Evolutionary conservation across 306 rosid species (phyloP), one percentile per base, ranked within the genome.

Genomic region (Elaeagnus macrophylla): DNA sequence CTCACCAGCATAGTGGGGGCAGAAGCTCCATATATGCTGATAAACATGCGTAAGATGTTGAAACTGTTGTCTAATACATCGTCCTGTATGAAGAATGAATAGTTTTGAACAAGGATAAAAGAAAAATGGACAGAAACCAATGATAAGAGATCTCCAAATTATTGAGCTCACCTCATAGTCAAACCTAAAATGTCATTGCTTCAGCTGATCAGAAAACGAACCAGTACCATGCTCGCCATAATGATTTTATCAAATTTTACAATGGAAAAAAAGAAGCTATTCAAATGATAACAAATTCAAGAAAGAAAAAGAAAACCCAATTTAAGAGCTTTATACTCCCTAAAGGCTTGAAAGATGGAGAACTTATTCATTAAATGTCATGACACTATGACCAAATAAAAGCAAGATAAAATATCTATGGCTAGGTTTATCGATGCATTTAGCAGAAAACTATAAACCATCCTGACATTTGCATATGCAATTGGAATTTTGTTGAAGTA

Each of bases 51-150:
- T 69, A 90, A 57, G 57, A 86, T 55, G 47, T 90, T 90, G 79
- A 86, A 90, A 75, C 62, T 83, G 51, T 83, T 90, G 72, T 86
- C 94, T 46, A 79, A 40, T n/a, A 90, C 97, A 70, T 90, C 97
- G 56, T 83, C 95, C 97, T 90, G 77, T 72, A 81, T 4, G 65
- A 69, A 37, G 56, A 39, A 37, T 51, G 8, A 49, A 48, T 14
- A 39, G 16, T 13, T 49, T 17, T n/a, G 7, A 51, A 44, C 13
- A 20, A 6, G 25, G 37, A 6, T 12, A 20, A 37, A 1, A 3
- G 19, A 38, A 12, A 46, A 45, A 61, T 9, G 7, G 44, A 40
- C 15, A 39, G 7, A n/a, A 6, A 15, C 19, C 37, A 17, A 13
- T 36, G 15, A 13, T 25, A 1, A 32, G 36, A 38, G 36, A n/a